Evolutionary conservation across 148 eudicot genomes (phyloP).

Genomic region (Vaccinium darrowii): DNA sequence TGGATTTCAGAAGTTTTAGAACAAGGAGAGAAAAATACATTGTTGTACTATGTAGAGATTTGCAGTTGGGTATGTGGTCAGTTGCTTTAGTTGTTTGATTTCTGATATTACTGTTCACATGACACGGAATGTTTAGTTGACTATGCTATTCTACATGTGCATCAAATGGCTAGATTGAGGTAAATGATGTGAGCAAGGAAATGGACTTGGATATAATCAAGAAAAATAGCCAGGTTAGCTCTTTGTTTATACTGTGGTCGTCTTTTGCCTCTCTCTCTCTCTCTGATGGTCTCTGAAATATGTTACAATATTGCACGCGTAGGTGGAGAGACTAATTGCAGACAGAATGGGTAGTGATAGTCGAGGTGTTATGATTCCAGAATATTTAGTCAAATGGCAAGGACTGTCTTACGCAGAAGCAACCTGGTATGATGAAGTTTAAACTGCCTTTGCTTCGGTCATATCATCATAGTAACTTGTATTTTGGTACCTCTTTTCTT

Average conservation of each 20-base stretch:
- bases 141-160: not conserved
- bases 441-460: not conserved
- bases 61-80: not conserved
- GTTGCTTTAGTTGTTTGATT: not conserved
- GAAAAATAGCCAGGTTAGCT: slow-evolving; percentile 82
- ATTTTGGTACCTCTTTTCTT: not conserved
- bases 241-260: not conserved
- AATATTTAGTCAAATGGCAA: slow-evolving; percentile 97
- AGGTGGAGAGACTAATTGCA: slow-evolving; percentile 93
- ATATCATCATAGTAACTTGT: not conserved
- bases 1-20: not conserved
- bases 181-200: slow-evolving; percentile 98
- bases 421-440: slow-evolving; percentile 63
- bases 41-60: not conserved
- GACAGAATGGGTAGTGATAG: slow-evolving; percentile 65
- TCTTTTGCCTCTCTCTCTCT: slow-evolving; percentile 10
- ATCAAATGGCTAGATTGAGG: slow-evolving; percentile 68
- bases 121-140: not conserved
- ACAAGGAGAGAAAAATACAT: not conserved
- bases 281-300: slow-evolving; percentile 2
- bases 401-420: slow-evolving; percentile 99
- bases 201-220: slow-evolving; percentile 98
- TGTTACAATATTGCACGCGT: slow-evolving; percentile 15
- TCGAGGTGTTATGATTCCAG: slow-evolving; percentile 59
- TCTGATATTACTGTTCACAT: slow-evolving; percentile 2